phyloP scores from a whole-genome alignment of 2,329 filamentous ascomycete genomes.

The Scorias spongiosa region DNA sequence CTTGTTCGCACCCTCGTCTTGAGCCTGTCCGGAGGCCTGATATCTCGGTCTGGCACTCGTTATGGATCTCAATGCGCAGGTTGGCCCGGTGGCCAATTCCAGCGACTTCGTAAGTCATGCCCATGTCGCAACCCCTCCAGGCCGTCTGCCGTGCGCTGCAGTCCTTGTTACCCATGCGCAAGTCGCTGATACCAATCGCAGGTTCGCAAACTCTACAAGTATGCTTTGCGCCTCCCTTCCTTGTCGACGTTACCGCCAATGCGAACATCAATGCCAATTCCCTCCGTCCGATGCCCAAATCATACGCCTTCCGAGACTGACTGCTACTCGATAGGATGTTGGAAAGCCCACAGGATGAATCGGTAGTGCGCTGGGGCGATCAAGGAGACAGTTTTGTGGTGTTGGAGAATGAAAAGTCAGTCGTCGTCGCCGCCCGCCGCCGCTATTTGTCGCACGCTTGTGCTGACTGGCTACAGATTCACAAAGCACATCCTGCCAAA shows the following conservation, averaged over 20 bases:
- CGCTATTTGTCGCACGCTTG: neutral
- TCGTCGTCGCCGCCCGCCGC: neutral
- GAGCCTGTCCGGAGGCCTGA: neutral
- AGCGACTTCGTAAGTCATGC: conserved; percentile 74
- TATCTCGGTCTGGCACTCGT: conserved; percentile 1
- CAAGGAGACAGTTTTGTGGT: conserved; percentile 94
- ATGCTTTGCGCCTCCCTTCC: conserved; percentile 24
- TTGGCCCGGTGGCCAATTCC: conserved; percentile 48
- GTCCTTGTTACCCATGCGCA: neutral
- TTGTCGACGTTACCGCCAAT: neutral
- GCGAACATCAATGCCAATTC: neutral
- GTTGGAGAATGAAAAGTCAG: conserved; percentile 52
- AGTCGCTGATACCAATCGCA: conserved; percentile 22
- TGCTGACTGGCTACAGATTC: conserved; percentile 71
- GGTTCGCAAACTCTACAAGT: conserved; percentile 99
- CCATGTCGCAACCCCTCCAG: neutral
- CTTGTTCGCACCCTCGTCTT: conserved; percentile 2
- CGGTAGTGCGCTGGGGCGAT: conserved; percentile 90
- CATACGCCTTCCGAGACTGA: conserved; percentile 4
- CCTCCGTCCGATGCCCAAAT: conserved; percentile 7
- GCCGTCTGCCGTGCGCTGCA: neutral
- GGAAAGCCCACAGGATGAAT: conserved; percentile 82
- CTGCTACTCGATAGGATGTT: conserved; percentile 55
- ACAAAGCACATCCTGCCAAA: conserved; percentile 94
- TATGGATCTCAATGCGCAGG: conserved; percentile 29